phyloP scores from a whole-genome alignment of 805 yeast species.

The Tetrapisispora phaffii region DNA sequence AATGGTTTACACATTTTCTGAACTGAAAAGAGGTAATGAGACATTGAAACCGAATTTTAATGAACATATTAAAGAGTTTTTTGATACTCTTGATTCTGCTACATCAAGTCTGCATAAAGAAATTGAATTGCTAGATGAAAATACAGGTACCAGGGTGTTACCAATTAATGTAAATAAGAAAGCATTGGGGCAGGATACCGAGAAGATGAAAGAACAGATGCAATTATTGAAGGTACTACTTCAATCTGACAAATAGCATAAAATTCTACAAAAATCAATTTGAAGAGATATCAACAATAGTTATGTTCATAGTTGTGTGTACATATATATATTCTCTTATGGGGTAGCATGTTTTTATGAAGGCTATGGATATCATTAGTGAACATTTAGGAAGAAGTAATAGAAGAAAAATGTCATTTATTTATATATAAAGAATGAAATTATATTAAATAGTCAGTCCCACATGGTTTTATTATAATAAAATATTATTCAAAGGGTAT shows the following conservation, averaged over 20 bases:
- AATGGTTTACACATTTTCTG: constrained; percentile 23
- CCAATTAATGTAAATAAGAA: constrained; percentile 27
- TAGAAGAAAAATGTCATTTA: too few species aligned
- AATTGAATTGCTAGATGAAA: constrained; percentile 23
- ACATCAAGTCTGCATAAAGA: constrained; percentile 19
- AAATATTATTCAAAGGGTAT: background rate
- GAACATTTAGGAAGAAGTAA: too few species aligned
- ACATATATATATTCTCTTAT: too few species aligned
- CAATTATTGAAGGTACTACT: constrained; percentile 10
- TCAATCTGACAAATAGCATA: background rate
- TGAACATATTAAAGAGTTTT: constrained; percentile 20
- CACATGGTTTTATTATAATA: too few species aligned
- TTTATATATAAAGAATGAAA: too few species aligned
- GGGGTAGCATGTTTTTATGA: too few species aligned
- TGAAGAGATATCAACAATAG: too few species aligned
- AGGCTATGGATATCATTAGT: too few species aligned
- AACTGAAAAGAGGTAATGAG: constrained; percentile 25
- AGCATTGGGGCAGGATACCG: constrained; percentile 28
- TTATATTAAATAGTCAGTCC: too few species aligned
- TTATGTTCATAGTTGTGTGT: too few species aligned
- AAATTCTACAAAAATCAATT: background rate
- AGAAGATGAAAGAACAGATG: constrained; percentile 23
- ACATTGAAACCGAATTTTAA: constrained; percentile 23
- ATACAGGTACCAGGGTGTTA: constrained; percentile 22
- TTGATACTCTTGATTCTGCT: constrained; percentile 18